phyloP scores from a whole-genome alignment of 176 grass and related monocot species.

The Puccinellia tenuiflora region DNA sequence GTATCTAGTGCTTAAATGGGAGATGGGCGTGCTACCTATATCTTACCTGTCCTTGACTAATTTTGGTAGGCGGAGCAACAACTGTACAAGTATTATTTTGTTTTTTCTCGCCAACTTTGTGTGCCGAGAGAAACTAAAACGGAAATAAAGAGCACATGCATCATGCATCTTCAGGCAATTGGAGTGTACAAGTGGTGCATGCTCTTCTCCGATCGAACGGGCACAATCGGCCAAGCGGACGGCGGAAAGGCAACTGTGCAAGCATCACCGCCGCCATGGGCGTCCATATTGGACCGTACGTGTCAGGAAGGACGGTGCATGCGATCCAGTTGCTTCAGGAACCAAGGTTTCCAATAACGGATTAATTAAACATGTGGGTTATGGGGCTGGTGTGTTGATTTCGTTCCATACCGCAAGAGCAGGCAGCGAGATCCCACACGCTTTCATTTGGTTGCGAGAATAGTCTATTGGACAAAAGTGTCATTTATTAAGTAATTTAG shows the following conservation, averaged over 20 bases:
- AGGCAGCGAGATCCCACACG: too few species aligned
- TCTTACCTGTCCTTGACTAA: neutral
- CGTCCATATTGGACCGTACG: neutral
- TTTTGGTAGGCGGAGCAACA: neutral
- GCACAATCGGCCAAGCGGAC: neutral
- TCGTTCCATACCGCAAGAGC: too few species aligned
- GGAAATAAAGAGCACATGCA: neutral
- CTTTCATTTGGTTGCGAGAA: too few species aligned
- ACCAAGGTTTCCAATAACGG: neutral
- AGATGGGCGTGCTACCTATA: neutral
- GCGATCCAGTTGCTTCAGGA: neutral
- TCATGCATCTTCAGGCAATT: neutral
- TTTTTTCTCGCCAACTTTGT: neutral
- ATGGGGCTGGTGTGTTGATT: too few species aligned
- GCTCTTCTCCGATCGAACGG: neutral
- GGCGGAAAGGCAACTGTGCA: neutral
- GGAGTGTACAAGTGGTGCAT: neutral
- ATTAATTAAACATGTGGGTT: neutral
- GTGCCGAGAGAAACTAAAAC: neutral
- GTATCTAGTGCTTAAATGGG: too few species aligned
- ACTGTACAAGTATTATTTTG: neutral
- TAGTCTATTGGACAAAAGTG: too few species aligned
- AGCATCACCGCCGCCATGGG: too few species aligned
- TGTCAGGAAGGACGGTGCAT: neutral
- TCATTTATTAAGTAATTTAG: too few species aligned